A percentile compares a stretch with the other conserved stretches of the same genome.
These are phyloP conservation scores for Pseudopithomyces maydicus DNA, from an alignment of 2,329 filamentous ascomycete species.

Conservation along the genomic window DNA sequence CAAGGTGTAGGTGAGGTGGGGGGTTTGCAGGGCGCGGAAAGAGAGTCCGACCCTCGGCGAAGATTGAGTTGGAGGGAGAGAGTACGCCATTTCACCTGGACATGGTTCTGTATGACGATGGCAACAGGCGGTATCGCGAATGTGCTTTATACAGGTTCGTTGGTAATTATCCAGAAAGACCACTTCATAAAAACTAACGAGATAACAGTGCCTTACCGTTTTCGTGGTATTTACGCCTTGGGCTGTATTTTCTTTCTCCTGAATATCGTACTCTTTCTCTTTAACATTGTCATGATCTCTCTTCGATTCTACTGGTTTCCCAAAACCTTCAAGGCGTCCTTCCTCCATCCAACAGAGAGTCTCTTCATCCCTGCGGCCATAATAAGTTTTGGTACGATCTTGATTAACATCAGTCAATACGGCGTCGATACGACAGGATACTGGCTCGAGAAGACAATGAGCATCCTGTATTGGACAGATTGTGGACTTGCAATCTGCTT, in stretches of 20 bases:
- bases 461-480: slow-evolving; percentile 77
- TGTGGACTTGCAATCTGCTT: slow-evolving; percentile 68
- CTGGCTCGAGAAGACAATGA: slow-evolving; percentile 63
- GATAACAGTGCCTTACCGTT: slow-evolving; percentile 46
- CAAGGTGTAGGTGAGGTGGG: slow-evolving; percentile 1
- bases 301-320: slow-evolving; percentile 72
- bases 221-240: slow-evolving; percentile 53
- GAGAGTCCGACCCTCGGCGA: slow-evolving; percentile 1
- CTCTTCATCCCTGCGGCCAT: slow-evolving; percentile 74
- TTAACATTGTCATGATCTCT: slow-evolving; percentile 70
- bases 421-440: slow-evolving; percentile 61
- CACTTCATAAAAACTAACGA: neutral
- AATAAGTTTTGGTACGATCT: slow-evolving; percentile 67
- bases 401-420: slow-evolving; percentile 76
- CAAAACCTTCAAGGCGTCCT: slow-evolving; percentile 71
- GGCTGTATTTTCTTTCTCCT: slow-evolving; percentile 55
- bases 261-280: slow-evolving; percentile 66
- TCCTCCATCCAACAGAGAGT: slow-evolving; percentile 77
- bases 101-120: slow-evolving; percentile 76
- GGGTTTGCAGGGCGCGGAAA: neutral
- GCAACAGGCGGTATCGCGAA: slow-evolving; percentile 66
- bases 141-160: slow-evolving; percentile 61
- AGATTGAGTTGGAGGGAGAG: slow-evolving; percentile 54
- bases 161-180: neutral
- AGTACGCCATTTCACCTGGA: slow-evolving; percentile 73